Evolutionary conservation across 1,284 basidiomycete genomes (phyloP).

Genomic region (Rhodotorula sp.): DNA sequence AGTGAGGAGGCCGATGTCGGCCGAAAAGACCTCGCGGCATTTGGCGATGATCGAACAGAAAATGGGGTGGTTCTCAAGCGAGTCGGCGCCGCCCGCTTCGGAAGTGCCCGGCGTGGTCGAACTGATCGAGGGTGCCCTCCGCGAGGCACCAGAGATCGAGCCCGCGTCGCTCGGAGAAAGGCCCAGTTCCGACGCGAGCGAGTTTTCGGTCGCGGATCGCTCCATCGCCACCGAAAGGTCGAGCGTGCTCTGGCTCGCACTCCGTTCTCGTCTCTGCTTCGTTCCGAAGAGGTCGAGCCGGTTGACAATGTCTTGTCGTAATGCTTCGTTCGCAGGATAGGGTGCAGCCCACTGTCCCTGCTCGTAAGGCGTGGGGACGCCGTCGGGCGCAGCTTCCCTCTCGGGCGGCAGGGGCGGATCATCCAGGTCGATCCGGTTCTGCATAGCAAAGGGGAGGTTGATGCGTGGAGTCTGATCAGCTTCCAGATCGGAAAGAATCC

Average conservation of each 20-base stretch:
- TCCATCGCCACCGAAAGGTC: conserved; percentile 12
- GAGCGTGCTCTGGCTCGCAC: conserved; percentile 7
- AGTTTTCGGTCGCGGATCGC: not conserved
- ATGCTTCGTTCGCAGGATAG: conserved; percentile 34
- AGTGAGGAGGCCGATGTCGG: conserved; percentile 41
- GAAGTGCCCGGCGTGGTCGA: not conserved
- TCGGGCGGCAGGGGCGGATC: conserved; percentile 40
- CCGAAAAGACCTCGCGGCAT: conserved; percentile 41
- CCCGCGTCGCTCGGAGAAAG: not conserved
- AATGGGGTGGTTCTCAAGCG: conserved; percentile 29
- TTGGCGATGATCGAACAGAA: conserved; percentile 44
- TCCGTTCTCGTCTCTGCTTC: conserved; percentile 1
- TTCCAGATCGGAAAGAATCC: not conserved
- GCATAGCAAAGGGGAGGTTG: not conserved
- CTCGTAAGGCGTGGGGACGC: conserved; percentile 33
- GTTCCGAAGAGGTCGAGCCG: conserved; percentile 41
- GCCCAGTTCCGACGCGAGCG: not conserved
- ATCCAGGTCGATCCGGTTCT: conserved; percentile 41
- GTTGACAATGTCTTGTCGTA: conserved; percentile 42
- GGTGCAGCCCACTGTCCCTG: conserved; percentile 34
- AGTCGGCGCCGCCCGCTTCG: not conserved
- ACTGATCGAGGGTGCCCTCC: not conserved
- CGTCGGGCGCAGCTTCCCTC: not conserved
- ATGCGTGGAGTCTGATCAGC: not conserved
- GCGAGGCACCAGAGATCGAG: not conserved